Conservation (phyloP, 441 rosid genomes). For the Rhodomyrtus psidioides region DNA sequence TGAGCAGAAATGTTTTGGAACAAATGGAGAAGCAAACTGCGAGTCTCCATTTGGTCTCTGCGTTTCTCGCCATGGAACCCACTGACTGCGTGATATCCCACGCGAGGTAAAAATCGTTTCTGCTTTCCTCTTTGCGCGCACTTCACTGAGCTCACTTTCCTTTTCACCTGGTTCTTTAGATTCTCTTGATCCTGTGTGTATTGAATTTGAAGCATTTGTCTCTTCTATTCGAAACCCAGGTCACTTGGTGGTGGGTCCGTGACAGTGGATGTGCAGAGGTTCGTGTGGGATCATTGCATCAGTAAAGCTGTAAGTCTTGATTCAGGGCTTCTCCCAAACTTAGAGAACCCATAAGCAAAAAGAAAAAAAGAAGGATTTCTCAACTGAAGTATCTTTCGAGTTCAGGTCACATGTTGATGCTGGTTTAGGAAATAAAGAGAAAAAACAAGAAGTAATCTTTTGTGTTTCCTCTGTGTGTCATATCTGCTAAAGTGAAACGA, state of each 20-base stretch:
- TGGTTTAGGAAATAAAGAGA: neutral
- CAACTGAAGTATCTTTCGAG: neutral
- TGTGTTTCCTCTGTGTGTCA: neutral
- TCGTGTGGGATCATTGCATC: constrained; percentile 42
- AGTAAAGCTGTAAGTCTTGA: neutral
- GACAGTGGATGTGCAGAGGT: constrained; percentile 47
- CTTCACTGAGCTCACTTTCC: neutral
- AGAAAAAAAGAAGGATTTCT: neutral
- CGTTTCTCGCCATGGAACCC: constrained; percentile 75
- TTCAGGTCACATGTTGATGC: neutral
- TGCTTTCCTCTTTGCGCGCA: neutral
- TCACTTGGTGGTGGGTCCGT: constrained; percentile 48
- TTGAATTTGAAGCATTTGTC: neutral
- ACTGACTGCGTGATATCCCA: constrained; percentile 36
- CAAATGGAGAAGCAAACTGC: neutral
- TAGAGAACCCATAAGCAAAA: neutral
- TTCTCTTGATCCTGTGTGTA: neutral
- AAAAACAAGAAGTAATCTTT: neutral
- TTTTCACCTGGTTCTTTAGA: neutral
- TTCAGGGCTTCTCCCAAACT: neutral
- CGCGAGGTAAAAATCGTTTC: constrained; percentile 31
- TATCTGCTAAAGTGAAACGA: neutral
- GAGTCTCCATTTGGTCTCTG: constrained; percentile 44
- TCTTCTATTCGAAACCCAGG: constrained; percentile 19
- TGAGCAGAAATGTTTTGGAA: neutral